A percentile compares a stretch with the other conserved stretches of the same genome.
phyloP scores from a whole-genome alignment of 2,329 filamentous ascomycete genomes.

The Claviceps monticola region DNA sequence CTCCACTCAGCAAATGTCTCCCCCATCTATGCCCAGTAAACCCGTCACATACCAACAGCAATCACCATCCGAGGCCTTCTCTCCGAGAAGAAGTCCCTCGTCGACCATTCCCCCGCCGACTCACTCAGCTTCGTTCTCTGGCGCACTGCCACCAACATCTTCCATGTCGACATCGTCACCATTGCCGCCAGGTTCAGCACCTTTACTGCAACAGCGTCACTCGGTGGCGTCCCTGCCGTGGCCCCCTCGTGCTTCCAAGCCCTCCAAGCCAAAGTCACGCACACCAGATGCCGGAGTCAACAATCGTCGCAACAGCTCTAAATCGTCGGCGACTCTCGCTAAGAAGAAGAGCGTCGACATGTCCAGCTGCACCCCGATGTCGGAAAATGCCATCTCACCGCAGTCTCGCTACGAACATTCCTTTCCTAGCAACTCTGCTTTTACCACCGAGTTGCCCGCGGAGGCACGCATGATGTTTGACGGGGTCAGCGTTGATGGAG shows the following conservation, averaged over 20 bases:
- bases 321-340: not conserved
- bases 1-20: constrained; percentile 12
- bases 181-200: not conserved
- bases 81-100: not conserved
- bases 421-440: constrained; percentile 18
- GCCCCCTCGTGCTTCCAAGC: not conserved
- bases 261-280: not conserved
- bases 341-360: not conserved
- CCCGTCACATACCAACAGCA: constrained; percentile 1
- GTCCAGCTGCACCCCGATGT: not conserved
- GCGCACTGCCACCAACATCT: not conserved
- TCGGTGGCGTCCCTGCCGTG: not conserved
- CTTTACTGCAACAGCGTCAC: not conserved
- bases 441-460: constrained; percentile 27
- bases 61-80: constrained; percentile 1
- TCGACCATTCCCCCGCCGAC: not conserved
- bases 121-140: not conserved
- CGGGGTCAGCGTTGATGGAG: constrained; percentile 18
- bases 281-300: not conserved
- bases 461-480: constrained; percentile 28
- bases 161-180: not conserved
- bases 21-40: constrained; percentile 1
- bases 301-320: constrained; percentile 3
- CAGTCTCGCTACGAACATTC: constrained; percentile 7
- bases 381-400: constrained; percentile 9